phyloP scores from a whole-genome alignment of 2,329 filamentous ascomycete genomes.

The Gaeumannomyces sp. region DNA sequence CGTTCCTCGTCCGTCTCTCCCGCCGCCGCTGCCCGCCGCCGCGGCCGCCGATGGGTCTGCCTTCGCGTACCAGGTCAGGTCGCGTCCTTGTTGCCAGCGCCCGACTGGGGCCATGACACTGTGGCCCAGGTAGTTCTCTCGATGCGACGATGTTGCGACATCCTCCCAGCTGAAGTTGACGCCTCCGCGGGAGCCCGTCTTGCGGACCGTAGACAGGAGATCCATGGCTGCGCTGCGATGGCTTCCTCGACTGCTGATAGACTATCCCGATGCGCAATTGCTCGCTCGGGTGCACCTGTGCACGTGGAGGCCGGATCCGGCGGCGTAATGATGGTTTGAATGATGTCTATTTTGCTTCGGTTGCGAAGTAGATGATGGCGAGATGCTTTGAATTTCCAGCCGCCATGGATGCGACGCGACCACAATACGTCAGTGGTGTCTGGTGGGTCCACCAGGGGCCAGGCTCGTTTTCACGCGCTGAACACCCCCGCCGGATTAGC shows the following conservation, averaged over 20 bases:
- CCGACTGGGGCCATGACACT: conserved; percentile 88
- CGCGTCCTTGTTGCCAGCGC: conserved; percentile 78
- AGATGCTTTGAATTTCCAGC: neutral
- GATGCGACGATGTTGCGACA: conserved; percentile 77
- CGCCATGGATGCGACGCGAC: neutral
- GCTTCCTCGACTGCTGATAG: neutral
- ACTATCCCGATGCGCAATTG: neutral
- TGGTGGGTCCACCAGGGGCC: neutral
- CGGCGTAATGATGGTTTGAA: neutral
- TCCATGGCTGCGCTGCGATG: conserved; percentile 58
- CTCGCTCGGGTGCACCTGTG: neutral
- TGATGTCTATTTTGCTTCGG: neutral
- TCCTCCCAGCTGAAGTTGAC: conserved; percentile 97
- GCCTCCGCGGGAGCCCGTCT: conserved; percentile 84
- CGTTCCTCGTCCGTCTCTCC: conserved; percentile 55
- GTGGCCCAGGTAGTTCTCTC: conserved; percentile 86
- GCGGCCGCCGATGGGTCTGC: conserved; percentile 35
- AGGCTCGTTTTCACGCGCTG: neutral
- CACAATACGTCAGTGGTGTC: neutral
- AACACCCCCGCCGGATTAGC: neutral
- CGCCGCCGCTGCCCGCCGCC: conserved; percentile 23
- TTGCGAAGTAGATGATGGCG: too few species aligned
- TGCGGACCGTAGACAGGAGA: conserved; percentile 85
- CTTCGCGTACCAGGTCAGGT: conserved; percentile 60
- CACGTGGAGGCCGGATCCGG: neutral